Evolutionary conservation across 345 rosid species (phyloP).

Genomic region (Syzygium oleosum): DNA sequence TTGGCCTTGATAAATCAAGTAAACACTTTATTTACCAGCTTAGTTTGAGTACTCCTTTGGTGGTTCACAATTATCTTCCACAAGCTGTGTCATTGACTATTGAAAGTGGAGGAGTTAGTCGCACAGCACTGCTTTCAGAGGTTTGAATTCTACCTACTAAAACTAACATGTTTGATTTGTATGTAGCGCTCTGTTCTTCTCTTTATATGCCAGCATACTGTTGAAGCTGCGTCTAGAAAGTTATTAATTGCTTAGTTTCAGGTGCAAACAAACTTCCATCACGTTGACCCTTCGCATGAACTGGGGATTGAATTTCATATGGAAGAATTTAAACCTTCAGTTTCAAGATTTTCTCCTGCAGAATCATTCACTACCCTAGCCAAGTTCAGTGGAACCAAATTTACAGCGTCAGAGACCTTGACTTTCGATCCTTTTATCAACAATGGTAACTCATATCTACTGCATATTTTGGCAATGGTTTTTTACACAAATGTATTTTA

Average conservation of each 20-base stretch:
- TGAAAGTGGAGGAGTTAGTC: conserved; percentile 67
- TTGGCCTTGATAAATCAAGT: conserved; percentile 29
- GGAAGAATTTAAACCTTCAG: conserved; percentile 46
- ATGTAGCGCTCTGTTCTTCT: not conserved
- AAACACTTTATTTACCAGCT: conserved; percentile 51
- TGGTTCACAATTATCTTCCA: conserved; percentile 72
- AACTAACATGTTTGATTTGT: not conserved
- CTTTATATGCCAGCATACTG: not conserved
- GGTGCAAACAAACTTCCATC: conserved; percentile 73
- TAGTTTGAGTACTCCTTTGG: conserved; percentile 68
- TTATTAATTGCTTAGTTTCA: conserved; percentile 15
- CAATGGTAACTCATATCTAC: conserved; percentile 32
- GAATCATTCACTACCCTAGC: conserved; percentile 62
- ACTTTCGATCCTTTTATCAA: conserved; percentile 36
- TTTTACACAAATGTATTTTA: not conserved
- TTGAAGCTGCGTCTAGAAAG: not conserved
- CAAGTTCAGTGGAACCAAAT: conserved; percentile 64
- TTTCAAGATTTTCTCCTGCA: conserved; percentile 64
- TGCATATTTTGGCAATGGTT: not conserved
- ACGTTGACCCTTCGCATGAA: conserved; percentile 85
- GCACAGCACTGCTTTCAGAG: conserved; percentile 61
- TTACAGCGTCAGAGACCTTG: conserved; percentile 55
- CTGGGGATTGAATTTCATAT: conserved; percentile 53
- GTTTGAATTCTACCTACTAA: conserved; percentile 24
- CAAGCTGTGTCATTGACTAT: conserved; percentile 51